Evolutionary conservation across 192 early-diverging fungal genomes (phyloP).

Genomic region (Entophlyctis luteolus): DNA sequence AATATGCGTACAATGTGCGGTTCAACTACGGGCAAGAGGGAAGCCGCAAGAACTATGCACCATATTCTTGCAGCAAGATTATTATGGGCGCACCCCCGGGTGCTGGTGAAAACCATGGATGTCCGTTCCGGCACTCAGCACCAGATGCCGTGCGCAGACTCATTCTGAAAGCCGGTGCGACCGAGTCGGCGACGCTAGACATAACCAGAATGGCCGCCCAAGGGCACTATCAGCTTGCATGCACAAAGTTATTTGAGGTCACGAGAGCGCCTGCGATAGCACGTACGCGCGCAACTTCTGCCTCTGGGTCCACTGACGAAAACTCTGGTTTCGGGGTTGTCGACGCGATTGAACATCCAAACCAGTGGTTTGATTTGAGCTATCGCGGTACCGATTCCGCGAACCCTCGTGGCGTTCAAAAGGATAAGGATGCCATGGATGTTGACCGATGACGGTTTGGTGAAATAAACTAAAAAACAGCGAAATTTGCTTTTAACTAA

Average conservation of each 20-base stretch:
- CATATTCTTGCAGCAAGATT: slow-evolving; percentile 74
- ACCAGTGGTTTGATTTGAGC: slow-evolving; percentile 85
- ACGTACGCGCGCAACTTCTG: background rate
- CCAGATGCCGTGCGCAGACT: slow-evolving; percentile 58
- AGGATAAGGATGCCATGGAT: slow-evolving; percentile 15
- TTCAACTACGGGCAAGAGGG: slow-evolving; percentile 97
- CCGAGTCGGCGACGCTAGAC: slow-evolving; percentile 60
- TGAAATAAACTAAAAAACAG: no score
- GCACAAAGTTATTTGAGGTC: slow-evolving; percentile 82
- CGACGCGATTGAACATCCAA: slow-evolving; percentile 85
- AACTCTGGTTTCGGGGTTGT: slow-evolving; percentile 34
- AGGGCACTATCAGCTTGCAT: slow-evolving; percentile 90
- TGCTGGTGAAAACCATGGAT: slow-evolving; percentile 87
- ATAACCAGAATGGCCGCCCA: slow-evolving; percentile 62
- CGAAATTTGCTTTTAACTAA: no score
- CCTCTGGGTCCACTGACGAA: slow-evolving; percentile 1
- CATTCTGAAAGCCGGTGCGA: slow-evolving; percentile 55
- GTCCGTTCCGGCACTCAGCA: slow-evolving; percentile 86
- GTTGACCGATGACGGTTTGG: slow-evolving; percentile 30
- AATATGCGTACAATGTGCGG: slow-evolving; percentile 90
- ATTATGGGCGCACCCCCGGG: slow-evolving; percentile 76
- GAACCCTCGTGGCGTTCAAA: slow-evolving; percentile 11
- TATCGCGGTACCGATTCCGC: slow-evolving; percentile 25
- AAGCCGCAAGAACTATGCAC: slow-evolving; percentile 61
- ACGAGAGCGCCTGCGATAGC: slow-evolving; percentile 39